phyloP scores from a whole-genome alignment of 176 grass and related monocot species.

The Oryza glaberrima region DNA sequence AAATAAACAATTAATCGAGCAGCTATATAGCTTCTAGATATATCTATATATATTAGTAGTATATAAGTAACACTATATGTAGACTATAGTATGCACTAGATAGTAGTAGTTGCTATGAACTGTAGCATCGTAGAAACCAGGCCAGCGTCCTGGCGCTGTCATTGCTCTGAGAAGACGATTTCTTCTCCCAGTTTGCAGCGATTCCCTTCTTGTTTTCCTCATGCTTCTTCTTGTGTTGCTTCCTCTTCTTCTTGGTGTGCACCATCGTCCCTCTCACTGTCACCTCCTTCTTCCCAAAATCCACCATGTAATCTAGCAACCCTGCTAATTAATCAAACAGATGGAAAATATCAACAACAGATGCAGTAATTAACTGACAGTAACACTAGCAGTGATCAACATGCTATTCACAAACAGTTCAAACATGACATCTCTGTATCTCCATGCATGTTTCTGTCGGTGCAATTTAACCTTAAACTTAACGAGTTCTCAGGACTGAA shows the following conservation, averaged over 20 bases:
- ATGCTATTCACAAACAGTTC: neutral
- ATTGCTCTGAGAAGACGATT: neutral
- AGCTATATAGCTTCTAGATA: slow-evolving; percentile 21
- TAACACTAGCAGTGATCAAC: neutral
- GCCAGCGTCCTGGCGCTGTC: slow-evolving; percentile 41
- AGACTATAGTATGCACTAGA: neutral
- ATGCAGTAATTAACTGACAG: neutral
- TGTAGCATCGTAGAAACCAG: slow-evolving; percentile 59
- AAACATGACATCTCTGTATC: neutral
- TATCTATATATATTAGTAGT: slow-evolving; percentile 30
- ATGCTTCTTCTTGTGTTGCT: neutral
- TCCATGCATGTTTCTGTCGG: neutral
- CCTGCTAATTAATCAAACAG: slow-evolving; percentile 56
- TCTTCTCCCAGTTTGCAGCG: slow-evolving; percentile 27
- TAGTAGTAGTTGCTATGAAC: slow-evolving; percentile 39
- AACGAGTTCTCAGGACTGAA: neutral
- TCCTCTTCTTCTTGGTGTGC: slow-evolving; percentile 49
- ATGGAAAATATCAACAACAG: neutral
- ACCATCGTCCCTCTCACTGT: slow-evolving; percentile 63
- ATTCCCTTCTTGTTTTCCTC: neutral
- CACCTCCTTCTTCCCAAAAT: slow-evolving; percentile 90
- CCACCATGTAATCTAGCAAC: slow-evolving; percentile 96
- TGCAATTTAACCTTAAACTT: neutral
- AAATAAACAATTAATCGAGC: slow-evolving; percentile 21
- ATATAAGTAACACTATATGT: slow-evolving; percentile 10